Percentiles rank a stretch among this genome's conserved stretches.
phyloP scores from a whole-genome alignment of 2,329 filamentous ascomycete genomes.

The Penicillium hordei region DNA sequence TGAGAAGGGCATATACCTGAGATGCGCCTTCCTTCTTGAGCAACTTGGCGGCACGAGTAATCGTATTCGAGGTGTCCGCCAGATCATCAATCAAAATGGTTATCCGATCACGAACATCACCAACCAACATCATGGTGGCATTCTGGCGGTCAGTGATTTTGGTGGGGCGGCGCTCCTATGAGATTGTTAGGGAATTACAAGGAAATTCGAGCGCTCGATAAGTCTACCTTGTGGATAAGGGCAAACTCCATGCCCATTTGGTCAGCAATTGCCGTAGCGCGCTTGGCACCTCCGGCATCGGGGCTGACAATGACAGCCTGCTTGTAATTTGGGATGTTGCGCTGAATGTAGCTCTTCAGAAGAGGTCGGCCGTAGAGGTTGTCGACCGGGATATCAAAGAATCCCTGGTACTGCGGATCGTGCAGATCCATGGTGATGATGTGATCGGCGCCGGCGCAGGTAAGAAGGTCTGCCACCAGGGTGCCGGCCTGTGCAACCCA shows the following conservation, averaged over 20 bases:
- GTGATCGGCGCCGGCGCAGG: slow-evolving; percentile 93
- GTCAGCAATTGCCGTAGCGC: slow-evolving; percentile 93
- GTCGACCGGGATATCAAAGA: slow-evolving; percentile 98
- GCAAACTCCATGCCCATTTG: slow-evolving; percentile 92
- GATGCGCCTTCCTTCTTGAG: slow-evolving; percentile 90
- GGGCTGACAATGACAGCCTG: slow-evolving; percentile 92
- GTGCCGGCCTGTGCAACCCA: slow-evolving; percentile 98
- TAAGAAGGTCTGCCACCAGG: slow-evolving; percentile 88
- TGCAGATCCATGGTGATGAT: slow-evolving; percentile 97
- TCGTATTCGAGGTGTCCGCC: slow-evolving; percentile 94
- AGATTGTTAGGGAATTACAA: slow-evolving; percentile 26
- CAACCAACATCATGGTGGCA: slow-evolving; percentile 90
- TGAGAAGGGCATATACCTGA: slow-evolving; percentile 85
- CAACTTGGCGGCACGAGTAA: slow-evolving; percentile 93
- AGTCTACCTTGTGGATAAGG: slow-evolving; percentile 88
- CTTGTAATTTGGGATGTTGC: slow-evolving; percentile 79
- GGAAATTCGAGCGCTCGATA: not conserved
- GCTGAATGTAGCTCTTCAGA: slow-evolving; percentile 67
- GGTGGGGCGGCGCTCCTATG: slow-evolving; percentile 80
- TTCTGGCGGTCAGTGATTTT: slow-evolving; percentile 79
- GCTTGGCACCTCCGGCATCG: slow-evolving; percentile 93
- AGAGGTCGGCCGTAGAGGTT: slow-evolving; percentile 74
- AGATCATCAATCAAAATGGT: slow-evolving; percentile 94
- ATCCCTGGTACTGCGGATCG: slow-evolving; percentile 95
- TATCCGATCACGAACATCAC: slow-evolving; percentile 75